These are phyloP conservation scores for Lactarius psammicola DNA, from an alignment of 768 basidiomycete genomes.

Conservation along the genomic window DNA sequence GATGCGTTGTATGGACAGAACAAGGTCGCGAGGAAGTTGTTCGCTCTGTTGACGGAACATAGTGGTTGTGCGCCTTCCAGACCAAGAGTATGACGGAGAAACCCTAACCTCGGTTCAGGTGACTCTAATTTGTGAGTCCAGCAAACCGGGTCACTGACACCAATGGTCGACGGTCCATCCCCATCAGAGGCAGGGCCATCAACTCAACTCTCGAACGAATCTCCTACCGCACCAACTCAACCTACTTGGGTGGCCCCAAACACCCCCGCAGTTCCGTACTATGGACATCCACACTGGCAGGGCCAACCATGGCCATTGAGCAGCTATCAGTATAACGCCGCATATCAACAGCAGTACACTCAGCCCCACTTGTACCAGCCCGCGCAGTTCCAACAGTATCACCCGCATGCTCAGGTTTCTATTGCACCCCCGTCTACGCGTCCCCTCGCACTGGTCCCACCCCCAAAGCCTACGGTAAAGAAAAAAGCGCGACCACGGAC, in stretches of 20 bases:
- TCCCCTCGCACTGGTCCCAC: neutral
- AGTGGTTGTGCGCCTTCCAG: neutral
- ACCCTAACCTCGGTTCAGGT: conserved; percentile 20
- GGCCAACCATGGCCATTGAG: conserved; percentile 27
- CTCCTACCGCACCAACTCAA: conserved; percentile 19
- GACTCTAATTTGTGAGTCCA: neutral
- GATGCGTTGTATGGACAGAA: conserved; percentile 68
- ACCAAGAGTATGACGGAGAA: neutral
- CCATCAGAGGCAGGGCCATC: conserved; percentile 22
- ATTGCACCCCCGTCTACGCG: neutral
- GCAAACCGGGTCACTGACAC: neutral
- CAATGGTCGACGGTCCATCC: conserved; percentile 27
- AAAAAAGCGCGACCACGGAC: conserved; percentile 16
- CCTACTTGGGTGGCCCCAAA: neutral
- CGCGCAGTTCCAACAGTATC: conserved; percentile 24
- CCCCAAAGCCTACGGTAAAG: conserved; percentile 12
- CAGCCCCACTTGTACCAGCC: conserved; percentile 6
- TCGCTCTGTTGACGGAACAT: conserved; percentile 35
- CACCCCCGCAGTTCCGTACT: conserved; percentile 29
- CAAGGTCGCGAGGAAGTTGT: conserved; percentile 63
- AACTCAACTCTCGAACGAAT: neutral
- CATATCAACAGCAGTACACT: conserved; percentile 27
- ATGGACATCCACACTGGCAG: conserved; percentile 31
- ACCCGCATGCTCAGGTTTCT: conserved; percentile 10
- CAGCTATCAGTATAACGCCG: conserved; percentile 26